A percentile compares a stretch with the other conserved stretches of the same genome.
These are phyloP conservation scores for Fraxinus pennsylvanica DNA, from an alignment of 257 asterid genomes.

Conservation along the genomic window DNA sequence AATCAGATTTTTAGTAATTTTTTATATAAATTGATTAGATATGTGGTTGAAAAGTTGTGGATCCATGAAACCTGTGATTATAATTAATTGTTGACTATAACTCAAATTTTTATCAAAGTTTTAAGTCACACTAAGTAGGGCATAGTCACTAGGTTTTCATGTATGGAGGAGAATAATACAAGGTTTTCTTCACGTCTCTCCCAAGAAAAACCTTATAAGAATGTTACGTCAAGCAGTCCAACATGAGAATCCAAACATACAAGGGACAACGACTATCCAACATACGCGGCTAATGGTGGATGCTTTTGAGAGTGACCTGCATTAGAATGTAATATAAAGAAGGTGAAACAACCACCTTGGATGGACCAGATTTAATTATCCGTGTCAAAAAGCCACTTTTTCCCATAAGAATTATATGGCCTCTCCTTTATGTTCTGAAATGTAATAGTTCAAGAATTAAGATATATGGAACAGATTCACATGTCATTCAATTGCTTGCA, in stretches of 20 bases:
- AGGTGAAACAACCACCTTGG: slow-evolving; percentile 25
- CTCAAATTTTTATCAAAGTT: too few species aligned
- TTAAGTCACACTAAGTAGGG: too few species aligned
- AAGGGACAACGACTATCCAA: not conserved
- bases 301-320: slow-evolving; percentile 1
- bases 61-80: too few species aligned
- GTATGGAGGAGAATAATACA: too few species aligned
- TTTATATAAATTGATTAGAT: too few species aligned
- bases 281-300: slow-evolving; percentile 35
- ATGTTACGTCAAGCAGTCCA: not conserved
- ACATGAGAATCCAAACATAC: not conserved
- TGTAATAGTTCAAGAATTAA: not conserved
- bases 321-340: slow-evolving; percentile 2
- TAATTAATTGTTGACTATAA: too few species aligned
- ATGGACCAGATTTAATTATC: slow-evolving; percentile 26
- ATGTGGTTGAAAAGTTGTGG: too few species aligned
- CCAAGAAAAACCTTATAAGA: not conserved
- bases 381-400: not conserved
- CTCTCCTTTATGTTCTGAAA: not conserved
- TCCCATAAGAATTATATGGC: not conserved
- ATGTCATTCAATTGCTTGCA: not conserved
- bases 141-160: too few species aligned
- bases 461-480: not conserved
- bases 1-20: too few species aligned
- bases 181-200: not conserved